These are phyloP conservation scores for Beauveria brongniartii DNA, from an alignment of 2,329 filamentous ascomycete genomes.

Conservation along the genomic window DNA sequence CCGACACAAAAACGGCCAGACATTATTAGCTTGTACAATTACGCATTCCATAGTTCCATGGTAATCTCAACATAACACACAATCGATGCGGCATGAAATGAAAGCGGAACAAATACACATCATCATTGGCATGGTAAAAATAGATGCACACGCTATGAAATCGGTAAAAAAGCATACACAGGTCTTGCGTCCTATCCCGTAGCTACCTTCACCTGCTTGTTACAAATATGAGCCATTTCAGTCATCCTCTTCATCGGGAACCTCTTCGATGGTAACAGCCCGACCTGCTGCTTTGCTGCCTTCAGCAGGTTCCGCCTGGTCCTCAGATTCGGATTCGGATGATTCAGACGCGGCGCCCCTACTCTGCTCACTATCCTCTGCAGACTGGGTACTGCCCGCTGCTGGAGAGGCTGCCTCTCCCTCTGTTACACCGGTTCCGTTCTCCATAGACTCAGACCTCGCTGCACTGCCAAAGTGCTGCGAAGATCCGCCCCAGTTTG, in stretches of 20 bases:
- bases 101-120: neutral
- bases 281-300: slow-evolving; percentile 34
- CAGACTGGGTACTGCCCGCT: neutral
- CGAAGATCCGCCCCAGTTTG: slow-evolving; percentile 43
- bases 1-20: neutral
- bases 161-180: neutral
- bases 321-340: slow-evolving; percentile 10
- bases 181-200: neutral
- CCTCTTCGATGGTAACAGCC: slow-evolving; percentile 40
- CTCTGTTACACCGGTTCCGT: neutral
- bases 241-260: slow-evolving; percentile 29
- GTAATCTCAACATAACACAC: neutral
- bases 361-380: neutral
- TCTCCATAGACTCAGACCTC: slow-evolving; percentile 6
- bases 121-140: neutral
- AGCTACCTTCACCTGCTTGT: neutral
- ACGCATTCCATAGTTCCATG: neutral
- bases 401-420: slow-evolving; percentile 2
- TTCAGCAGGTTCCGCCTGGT: slow-evolving; percentile 9
- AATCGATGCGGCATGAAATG: neutral
- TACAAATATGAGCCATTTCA: slow-evolving; percentile 17
- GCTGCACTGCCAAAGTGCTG: slow-evolving; percentile 36
- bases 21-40: neutral
- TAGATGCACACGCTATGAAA: neutral
- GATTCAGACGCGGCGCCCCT: slow-evolving; percentile 2